Conservation (phyloP, 306 rosid species). For the Begonia masoniana region DNA sequence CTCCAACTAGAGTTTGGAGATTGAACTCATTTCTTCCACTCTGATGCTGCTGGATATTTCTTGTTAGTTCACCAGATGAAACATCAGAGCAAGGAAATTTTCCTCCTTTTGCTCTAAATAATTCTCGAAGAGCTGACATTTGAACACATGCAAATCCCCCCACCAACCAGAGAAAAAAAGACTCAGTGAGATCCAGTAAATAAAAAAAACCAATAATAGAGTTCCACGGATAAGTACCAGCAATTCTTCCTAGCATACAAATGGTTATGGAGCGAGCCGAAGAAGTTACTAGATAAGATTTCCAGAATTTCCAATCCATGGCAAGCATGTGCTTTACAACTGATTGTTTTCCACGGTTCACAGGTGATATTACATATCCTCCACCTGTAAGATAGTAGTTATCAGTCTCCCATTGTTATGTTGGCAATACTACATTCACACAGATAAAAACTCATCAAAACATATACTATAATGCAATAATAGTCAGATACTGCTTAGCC, state of each 20-base stretch:
- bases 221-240: constrained; percentile 31
- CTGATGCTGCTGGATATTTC: constrained; percentile 22
- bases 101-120: constrained; percentile 42
- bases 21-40: constrained; percentile 27
- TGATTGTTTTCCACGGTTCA: constrained; percentile 53
- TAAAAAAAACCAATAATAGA: background rate
- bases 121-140: constrained; percentile 58
- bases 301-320: constrained; percentile 88
- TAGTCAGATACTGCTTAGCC: too few species aligned
- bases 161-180: background rate
- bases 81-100: constrained; percentile 15
- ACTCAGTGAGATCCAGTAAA: background rate
- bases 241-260: constrained; percentile 68
- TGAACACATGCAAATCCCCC: too few species aligned
- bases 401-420: background rate
- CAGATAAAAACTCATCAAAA: too few species aligned
- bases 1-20: constrained; percentile 15
- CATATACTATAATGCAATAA: too few species aligned
- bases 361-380: constrained; percentile 76
- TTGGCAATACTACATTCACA: background rate
- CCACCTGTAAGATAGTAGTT: constrained; percentile 40
- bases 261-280: constrained; percentile 53
- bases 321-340: constrained; percentile 88
- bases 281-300: constrained; percentile 43
- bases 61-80: constrained; percentile 29